phyloP scores from a whole-genome alignment of 1,139 yeast species.

The Blastobotrys elegans region DNA sequence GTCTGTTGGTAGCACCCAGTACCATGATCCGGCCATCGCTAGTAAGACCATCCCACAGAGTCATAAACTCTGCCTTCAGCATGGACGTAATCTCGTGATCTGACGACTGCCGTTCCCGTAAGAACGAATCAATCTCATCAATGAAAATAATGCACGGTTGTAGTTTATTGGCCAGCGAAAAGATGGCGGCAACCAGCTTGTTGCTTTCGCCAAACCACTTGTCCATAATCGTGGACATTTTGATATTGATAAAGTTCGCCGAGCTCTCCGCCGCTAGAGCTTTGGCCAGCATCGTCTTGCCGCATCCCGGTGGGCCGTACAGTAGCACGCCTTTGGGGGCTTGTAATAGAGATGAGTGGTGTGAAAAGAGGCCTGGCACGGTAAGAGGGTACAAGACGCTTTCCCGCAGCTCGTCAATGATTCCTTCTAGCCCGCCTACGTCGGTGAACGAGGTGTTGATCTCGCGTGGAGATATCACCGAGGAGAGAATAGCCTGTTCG shows the following conservation, averaged over 20 bases:
- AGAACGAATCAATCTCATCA: conserved; percentile 93
- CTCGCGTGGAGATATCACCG: conserved; percentile 82
- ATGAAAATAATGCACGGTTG: conserved; percentile 94
- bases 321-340: conserved; percentile 94
- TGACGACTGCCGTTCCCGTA: conserved; percentile 74
- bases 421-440: conserved; percentile 81
- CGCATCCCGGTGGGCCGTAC: conserved; percentile 98
- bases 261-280: conserved; percentile 91
- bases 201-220: conserved; percentile 98
- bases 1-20: conserved; percentile 93
- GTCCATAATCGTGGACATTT: conserved; percentile 95
- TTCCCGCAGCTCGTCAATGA: conserved; percentile 80
- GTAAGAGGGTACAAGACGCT: conserved; percentile 86
- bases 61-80: conserved; percentile 96
- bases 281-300: conserved; percentile 95
- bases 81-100: conserved; percentile 97
- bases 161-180: conserved; percentile 81
- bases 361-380: conserved; percentile 34
- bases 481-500: conserved; percentile 67
- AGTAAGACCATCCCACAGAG: conserved; percentile 90
- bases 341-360: conserved; percentile 49
- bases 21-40: conserved; percentile 78
- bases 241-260: conserved; percentile 84
- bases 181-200: conserved; percentile 89
- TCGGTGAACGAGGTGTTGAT: conserved; percentile 70